Percentiles rank a stretch among this genome's conserved stretches.
These are phyloP conservation scores for Pseudopyrenochaeta lycopersici DNA, from an alignment of 2,329 filamentous ascomycete genomes.

Conservation along the genomic window DNA sequence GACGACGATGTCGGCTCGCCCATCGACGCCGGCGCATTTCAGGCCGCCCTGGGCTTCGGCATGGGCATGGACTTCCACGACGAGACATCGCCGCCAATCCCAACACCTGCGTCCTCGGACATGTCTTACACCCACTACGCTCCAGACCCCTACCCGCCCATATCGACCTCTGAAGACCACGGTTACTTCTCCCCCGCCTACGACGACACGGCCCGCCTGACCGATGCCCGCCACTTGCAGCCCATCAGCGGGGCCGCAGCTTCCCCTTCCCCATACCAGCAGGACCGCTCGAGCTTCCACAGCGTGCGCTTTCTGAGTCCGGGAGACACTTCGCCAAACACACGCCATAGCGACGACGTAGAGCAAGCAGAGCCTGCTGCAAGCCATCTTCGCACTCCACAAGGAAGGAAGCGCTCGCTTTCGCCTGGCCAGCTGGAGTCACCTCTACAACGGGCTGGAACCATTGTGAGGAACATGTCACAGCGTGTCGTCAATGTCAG, in stretches of 20 bases:
- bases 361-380: slow-evolving; percentile 64
- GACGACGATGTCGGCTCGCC: slow-evolving; percentile 51
- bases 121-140: slow-evolving; percentile 58
- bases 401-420: slow-evolving; percentile 59
- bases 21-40: slow-evolving; percentile 57
- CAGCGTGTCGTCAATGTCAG: slow-evolving; percentile 97
- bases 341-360: slow-evolving; percentile 68
- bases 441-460: slow-evolving; percentile 59
- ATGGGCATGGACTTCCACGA: slow-evolving; percentile 59
- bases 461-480: slow-evolving; percentile 76
- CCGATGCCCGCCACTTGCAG: slow-evolving; percentile 63
- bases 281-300: slow-evolving; percentile 62
- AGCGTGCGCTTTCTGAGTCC: slow-evolving; percentile 63
- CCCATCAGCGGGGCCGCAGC: slow-evolving; percentile 63
- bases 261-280: slow-evolving; percentile 46
- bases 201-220: slow-evolving; percentile 68
- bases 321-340: slow-evolving; percentile 51
- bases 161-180: slow-evolving; percentile 62
- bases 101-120: slow-evolving; percentile 45
- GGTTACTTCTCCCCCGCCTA: slow-evolving; percentile 64
- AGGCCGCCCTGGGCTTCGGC: slow-evolving; percentile 57
- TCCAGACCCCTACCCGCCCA: slow-evolving; percentile 40
- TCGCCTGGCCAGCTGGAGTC: slow-evolving; percentile 57
- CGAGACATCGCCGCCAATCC: slow-evolving; percentile 41
- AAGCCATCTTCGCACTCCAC: slow-evolving; percentile 35